Conservation (phyloP, 1,139 yeast genomes). For the Lodderomyces parapsilosis region DNA sequence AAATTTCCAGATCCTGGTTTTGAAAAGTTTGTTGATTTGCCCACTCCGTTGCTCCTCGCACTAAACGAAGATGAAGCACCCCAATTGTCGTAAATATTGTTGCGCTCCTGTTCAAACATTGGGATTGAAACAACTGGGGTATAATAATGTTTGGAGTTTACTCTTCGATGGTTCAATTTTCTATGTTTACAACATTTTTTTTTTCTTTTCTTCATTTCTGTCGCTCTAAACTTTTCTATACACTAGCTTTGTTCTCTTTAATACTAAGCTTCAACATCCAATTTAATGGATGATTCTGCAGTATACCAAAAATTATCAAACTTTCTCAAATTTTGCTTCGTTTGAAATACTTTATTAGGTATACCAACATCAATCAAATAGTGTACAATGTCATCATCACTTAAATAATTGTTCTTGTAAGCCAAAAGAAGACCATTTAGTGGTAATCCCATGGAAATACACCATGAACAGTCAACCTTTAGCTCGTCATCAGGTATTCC, state of each 20-base stretch:
- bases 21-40: not conserved
- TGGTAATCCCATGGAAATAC: constrained; percentile 76
- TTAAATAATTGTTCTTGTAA: constrained; percentile 45
- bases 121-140: not conserved
- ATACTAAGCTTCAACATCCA: constrained; percentile 17
- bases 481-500: constrained; percentile 48
- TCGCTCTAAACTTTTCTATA: not conserved
- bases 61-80: constrained; percentile 3
- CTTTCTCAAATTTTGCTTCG: constrained; percentile 41
- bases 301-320: constrained; percentile 46
- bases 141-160: not conserved
- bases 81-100: constrained; percentile 1
- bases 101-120: not conserved
- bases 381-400: constrained; percentile 38
- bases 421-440: constrained; percentile 64
- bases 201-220: constrained; percentile 1
- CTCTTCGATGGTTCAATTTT: not conserved
- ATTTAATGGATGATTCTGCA: constrained; percentile 32
- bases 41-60: not conserved
- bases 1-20: constrained; percentile 1
- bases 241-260: not conserved
- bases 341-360: constrained; percentile 50
- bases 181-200: not conserved
- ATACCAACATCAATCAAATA: constrained; percentile 74
- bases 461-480: constrained; percentile 43